phyloP scores from a whole-genome alignment of 164 flowering plant species.

The Aristolochia contorta region DNA sequence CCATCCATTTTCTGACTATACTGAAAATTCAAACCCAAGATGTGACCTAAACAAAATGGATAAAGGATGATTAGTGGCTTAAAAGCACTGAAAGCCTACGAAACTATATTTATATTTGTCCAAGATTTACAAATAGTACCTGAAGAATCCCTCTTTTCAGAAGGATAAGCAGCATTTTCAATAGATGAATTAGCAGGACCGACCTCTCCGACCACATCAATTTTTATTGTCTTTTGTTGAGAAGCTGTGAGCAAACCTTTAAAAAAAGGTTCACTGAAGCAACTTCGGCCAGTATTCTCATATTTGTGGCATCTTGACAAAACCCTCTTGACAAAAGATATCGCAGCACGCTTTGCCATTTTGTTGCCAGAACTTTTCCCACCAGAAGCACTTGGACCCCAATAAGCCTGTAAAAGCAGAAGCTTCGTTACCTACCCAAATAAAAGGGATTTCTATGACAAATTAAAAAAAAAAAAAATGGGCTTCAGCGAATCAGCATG shows the following conservation, averaged over 20 bases:
- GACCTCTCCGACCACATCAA: constrained; percentile 30
- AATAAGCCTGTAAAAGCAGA: constrained; percentile 35
- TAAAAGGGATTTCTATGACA: background rate
- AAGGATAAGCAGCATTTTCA: constrained; percentile 19
- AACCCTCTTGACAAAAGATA: constrained; percentile 51
- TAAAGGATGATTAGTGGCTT: too few relatives aligned
- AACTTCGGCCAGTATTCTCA: constrained; percentile 62
- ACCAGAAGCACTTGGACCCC: constrained; percentile 47
- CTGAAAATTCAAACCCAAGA: too few relatives aligned
- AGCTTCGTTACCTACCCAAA: background rate
- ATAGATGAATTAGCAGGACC: constrained; percentile 18
- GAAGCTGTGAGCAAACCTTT: constrained; percentile 40
- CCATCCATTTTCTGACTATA: too few relatives aligned
- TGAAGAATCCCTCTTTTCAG: constrained; percentile 29
- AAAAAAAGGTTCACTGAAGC: constrained; percentile 59
- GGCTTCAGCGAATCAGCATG: too few relatives aligned
- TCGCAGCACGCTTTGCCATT: constrained; percentile 61
- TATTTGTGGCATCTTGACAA: constrained; percentile 47
- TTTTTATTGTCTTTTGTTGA: constrained; percentile 25
- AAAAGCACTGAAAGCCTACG: constrained; percentile 2
- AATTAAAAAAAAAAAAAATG: background rate
- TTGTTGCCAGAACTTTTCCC: constrained; percentile 58
- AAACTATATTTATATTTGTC: background rate
- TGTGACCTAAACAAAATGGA: too few relatives aligned
- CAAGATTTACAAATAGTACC: constrained; percentile 24